phyloP scores from a whole-genome alignment of 768 basidiomycete species.

The Trametes cingulata region DNA sequence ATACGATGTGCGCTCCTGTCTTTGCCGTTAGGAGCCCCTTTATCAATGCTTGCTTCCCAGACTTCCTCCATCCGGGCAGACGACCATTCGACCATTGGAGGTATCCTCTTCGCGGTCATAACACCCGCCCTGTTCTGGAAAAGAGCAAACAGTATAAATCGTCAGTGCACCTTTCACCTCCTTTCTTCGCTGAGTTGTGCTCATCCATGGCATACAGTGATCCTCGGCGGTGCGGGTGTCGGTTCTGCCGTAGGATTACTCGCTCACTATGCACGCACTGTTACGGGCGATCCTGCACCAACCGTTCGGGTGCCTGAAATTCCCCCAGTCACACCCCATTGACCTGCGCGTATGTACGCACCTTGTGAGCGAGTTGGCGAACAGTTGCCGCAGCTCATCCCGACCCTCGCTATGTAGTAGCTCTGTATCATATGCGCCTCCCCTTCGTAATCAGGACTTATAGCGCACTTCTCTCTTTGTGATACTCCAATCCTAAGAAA shows the following conservation, averaged over 20 bases:
- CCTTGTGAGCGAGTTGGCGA: neutral
- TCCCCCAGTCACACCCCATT: constrained; percentile 11
- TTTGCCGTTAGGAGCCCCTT: neutral
- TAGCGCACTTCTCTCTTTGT: no score
- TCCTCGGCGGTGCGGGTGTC: constrained; percentile 70
- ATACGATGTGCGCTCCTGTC: constrained; percentile 54
- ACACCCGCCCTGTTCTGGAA: constrained; percentile 76
- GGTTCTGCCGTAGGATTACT: constrained; percentile 63
- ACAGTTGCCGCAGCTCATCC: neutral
- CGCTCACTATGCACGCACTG: constrained; percentile 52
- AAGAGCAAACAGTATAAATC: constrained; percentile 56
- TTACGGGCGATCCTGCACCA: constrained; percentile 56
- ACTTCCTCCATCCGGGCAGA: constrained; percentile 59
- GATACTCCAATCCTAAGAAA: no score
- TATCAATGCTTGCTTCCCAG: constrained; percentile 35
- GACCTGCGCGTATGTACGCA: neutral
- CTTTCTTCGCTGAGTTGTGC: neutral
- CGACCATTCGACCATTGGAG: constrained; percentile 77
- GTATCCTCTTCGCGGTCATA: constrained; percentile 60
- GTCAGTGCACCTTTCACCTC: constrained; percentile 39
- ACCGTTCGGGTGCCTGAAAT: constrained; percentile 38
- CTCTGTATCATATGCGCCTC: neutral
- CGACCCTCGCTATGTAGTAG: neutral
- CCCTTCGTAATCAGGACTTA: neutral
- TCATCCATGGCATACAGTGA: constrained; percentile 46